phyloP scores from a whole-genome alignment of 331 rosid genomes.

The Dryas integrifolia region DNA sequence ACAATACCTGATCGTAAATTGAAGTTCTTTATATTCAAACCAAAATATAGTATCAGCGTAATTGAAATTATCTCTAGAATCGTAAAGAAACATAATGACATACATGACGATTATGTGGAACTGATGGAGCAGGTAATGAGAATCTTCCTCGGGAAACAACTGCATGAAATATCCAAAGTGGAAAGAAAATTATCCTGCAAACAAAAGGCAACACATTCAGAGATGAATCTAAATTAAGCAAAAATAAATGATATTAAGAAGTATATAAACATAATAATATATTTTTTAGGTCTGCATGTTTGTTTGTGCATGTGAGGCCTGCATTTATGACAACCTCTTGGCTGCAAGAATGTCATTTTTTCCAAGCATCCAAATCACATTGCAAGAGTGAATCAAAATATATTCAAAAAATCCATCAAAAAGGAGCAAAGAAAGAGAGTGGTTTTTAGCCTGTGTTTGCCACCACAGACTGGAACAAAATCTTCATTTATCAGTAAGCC shows the following conservation, averaged over 20 bases:
- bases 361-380: not conserved
- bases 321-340: not conserved
- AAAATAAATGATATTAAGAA: not conserved
- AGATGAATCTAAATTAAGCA: slow-evolving; percentile 8
- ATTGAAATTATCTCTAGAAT: slow-evolving; percentile 8
- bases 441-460: not conserved
- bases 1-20: not conserved
- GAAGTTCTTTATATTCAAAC: slow-evolving; percentile 10
- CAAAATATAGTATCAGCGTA: not conserved
- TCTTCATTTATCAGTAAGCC: not conserved
- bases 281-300: not conserved
- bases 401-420: not conserved
- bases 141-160: slow-evolving; percentile 96
- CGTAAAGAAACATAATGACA: slow-evolving; percentile 29
- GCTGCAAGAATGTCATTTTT: not conserved
- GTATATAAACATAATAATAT: not conserved
- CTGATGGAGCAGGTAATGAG: slow-evolving; percentile 94
- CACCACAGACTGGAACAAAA: not conserved
- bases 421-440: not conserved
- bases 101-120: slow-evolving; percentile 93
- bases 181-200: slow-evolving; percentile 74
- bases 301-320: not conserved
- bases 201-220: slow-evolving; percentile 24
- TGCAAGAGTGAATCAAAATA: not conserved
- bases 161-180: slow-evolving; percentile 92